A percentile compares a stretch with the other conserved stretches of the same genome.
Evolutionary conservation across 306 rosid species (phyloP).

Genomic region (Malus sieversii): DNA sequence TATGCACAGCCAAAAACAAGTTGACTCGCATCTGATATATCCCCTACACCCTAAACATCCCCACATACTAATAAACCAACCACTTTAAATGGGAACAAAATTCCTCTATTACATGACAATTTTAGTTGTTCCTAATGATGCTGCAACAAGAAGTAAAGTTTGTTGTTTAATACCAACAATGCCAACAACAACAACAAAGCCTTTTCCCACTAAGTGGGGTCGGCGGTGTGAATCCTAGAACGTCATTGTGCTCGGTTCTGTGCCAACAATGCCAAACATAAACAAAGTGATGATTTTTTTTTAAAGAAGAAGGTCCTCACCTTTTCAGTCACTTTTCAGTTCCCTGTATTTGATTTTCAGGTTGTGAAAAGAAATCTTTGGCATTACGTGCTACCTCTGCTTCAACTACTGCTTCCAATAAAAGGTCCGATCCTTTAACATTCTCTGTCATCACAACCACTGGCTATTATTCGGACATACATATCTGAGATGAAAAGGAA

Average conservation of each 20-base stretch:
- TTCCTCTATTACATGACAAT: background rate
- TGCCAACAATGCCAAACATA: no score
- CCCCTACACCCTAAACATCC: background rate
- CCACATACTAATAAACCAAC: background rate
- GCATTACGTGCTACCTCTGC: constrained; percentile 82
- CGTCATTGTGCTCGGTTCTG: no score
- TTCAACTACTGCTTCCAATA: constrained; percentile 77
- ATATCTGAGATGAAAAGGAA: background rate
- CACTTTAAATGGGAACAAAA: background rate
- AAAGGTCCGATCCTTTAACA: constrained; percentile 58
- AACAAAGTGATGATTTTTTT: no score
- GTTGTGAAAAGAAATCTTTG: background rate
- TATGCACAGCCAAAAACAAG: background rate
- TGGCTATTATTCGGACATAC: background rate
- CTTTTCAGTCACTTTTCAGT: no score
- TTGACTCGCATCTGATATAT: background rate
- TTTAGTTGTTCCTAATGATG: background rate
- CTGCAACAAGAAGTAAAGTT: background rate
- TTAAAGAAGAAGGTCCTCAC: no score
- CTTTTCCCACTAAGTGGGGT: no score
- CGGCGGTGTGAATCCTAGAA: no score
- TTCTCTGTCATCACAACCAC: constrained; percentile 43
- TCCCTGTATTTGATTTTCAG: no score
- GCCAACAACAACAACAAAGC: no score
- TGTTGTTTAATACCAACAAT: no score